A percentile compares a stretch with the other conserved stretches of the same genome.
Conservation (phyloP, 108 stramenopile genomes). For the Ochromonas danica region DNA sequence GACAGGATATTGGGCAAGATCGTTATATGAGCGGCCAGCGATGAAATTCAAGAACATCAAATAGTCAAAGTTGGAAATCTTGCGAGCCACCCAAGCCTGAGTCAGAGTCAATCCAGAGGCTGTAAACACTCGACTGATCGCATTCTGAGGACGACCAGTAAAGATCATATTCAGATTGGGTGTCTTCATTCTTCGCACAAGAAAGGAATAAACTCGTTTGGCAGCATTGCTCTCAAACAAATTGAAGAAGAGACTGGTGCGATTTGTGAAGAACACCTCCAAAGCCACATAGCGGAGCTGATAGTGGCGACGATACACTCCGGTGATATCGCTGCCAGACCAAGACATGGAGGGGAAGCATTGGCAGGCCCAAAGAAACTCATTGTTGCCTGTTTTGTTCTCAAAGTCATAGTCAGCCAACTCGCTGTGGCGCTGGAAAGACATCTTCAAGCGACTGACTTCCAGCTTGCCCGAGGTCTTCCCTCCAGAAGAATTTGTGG, state of each 20-base stretch:
- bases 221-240: not conserved
- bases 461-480: not conserved
- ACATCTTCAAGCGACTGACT: not conserved
- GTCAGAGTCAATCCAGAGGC: constrained; percentile 36
- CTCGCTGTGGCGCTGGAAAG: not conserved
- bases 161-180: not conserved
- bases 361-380: constrained; percentile 30
- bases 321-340: constrained; percentile 2
- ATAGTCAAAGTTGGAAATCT: constrained; percentile 55
- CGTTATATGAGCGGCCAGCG: constrained; percentile 57
- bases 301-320: constrained; percentile 51
- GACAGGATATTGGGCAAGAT: constrained; percentile 57
- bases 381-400: constrained; percentile 12
- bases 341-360: constrained; percentile 11
- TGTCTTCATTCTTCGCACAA: not conserved
- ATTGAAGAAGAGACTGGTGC: constrained; percentile 40
- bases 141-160: not conserved
- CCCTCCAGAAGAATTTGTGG: constrained; percentile 29
- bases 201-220: not conserved
- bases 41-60: constrained; percentile 56
- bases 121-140: not conserved
- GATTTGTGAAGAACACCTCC: constrained; percentile 49
- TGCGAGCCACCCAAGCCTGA: constrained; percentile 19
- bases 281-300: constrained; percentile 50
- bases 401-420: not conserved